Evolutionary conservation across 2,329 filamentous ascomycete species (phyloP), one percentile per base, ranked within the genome.

Genomic region (Trichoderma breve): DNA sequence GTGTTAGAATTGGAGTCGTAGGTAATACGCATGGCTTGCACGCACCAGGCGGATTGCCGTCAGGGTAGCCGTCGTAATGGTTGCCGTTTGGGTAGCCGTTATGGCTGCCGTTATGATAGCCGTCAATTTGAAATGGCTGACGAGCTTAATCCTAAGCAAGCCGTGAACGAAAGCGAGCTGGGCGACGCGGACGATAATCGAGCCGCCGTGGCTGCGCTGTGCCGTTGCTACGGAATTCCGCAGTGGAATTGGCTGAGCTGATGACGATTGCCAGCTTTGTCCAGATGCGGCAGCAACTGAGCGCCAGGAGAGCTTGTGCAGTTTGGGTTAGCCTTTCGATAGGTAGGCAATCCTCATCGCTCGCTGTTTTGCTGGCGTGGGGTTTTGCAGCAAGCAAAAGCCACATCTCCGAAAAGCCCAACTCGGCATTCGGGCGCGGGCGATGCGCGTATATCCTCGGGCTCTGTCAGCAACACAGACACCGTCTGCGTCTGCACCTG

Each of bases 361-460:
- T 51, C 47, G 36, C 43, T 51, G 43, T 51, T 21, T 51, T n/a
- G 43, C 43, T 21, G 18, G 39, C 43, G 43, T 51, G 43, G 43
- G 43, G 43, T 51, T 32, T 18, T 21, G 34, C 12, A 30, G 57
- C 30, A 15, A 30, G 57, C 28, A 18, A 43, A 32, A 65, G 26
- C 62, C 39, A 65, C 65, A 47, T 28, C 34, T 57, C 47, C 24
- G 34, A 39, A 21, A 47, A 36, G 34, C 65, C 65, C 36, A 60
- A 60, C 55, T 68, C 65, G 65, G 65, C 65, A 60, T 68, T 68
- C 65, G 65, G 65, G 65, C 65, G 34, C 65, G 36, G 34, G 65
- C 15, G 43, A 18, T 68, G 65, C 65, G 65, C 55, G 53, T 68
- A 68, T 68, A n/a, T 26, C 53, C 36, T 43, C 65, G 53, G 65